Evolutionary conservation across 1,284 basidiomycete genomes (phyloP).

Genomic region (Tilletia walkeri): DNA sequence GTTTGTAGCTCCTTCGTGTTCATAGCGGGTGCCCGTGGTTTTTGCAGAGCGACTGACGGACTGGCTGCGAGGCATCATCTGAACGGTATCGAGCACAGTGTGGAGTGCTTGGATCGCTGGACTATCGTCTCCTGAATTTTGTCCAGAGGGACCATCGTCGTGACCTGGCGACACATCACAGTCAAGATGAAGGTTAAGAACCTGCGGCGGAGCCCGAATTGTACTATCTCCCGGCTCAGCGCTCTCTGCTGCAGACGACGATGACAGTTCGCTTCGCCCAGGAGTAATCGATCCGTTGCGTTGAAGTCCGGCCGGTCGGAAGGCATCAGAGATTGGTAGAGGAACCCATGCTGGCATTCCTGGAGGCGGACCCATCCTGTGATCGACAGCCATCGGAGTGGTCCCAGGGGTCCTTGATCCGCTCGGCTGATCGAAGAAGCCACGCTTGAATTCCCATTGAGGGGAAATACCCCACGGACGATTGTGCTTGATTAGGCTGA

Average conservation of each 20-base stretch:
- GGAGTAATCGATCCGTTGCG: neutral
- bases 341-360: neutral
- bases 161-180: too few species aligned
- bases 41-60: too few species aligned
- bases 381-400: neutral
- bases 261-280: neutral
- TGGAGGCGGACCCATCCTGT: neutral
- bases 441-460: neutral
- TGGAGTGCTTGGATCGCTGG: too few species aligned
- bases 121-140: too few species aligned
- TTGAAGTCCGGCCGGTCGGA: neutral
- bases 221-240: too few species aligned
- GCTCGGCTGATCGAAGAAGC: neutral
- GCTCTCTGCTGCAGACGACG: neutral
- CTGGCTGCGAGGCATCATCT: too few species aligned
- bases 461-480: neutral
- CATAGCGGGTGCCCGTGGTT: too few species aligned
- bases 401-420: neutral
- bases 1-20: neutral
- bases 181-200: too few species aligned
- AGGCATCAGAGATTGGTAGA: conserved; percentile 1
- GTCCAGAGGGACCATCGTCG: too few species aligned
- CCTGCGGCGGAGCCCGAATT: too few species aligned
- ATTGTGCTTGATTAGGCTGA: neutral
- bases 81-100: too few species aligned